These are phyloP conservation scores for Gynandropsis gynandra DNA, from an alignment of 345 rosid genomes.

Conservation along the genomic window DNA sequence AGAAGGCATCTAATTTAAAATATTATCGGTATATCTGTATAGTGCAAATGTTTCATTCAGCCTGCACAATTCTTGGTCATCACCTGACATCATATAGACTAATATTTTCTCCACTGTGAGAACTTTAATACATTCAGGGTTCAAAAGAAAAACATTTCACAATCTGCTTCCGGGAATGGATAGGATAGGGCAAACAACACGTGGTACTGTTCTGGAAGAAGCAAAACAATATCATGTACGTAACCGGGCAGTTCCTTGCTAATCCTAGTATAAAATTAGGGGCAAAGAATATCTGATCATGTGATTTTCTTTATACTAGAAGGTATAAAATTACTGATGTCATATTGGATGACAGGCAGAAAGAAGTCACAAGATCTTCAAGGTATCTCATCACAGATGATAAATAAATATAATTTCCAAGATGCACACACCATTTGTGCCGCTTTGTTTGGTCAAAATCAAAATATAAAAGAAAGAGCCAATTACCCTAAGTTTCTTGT, in stretches of 20 bases:
- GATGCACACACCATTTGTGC: slow-evolving; percentile 2
- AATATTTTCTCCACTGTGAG: background rate
- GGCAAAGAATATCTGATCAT: background rate
- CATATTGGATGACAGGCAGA: slow-evolving; percentile 12
- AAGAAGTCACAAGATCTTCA: slow-evolving; percentile 4
- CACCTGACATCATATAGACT: background rate
- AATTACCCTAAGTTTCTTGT: slow-evolving; percentile 91
- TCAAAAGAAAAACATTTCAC: slow-evolving; percentile 13
- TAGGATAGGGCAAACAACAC: slow-evolving; percentile 2
- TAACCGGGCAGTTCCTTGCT: background rate
- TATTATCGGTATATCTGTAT: slow-evolving; percentile 12
- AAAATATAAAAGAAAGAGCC: slow-evolving; percentile 16
- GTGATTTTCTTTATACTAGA: background rate
- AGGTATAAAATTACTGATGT: background rate
- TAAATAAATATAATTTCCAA: background rate
- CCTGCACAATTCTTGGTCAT: background rate
- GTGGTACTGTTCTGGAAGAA: slow-evolving; percentile 2
- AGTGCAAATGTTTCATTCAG: background rate
- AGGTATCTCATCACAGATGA: slow-evolving; percentile 3
- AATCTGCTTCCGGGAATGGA: slow-evolving; percentile 9
- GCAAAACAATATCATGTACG: background rate
- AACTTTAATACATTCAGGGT: background rate
- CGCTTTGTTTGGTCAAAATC: slow-evolving; percentile 12
- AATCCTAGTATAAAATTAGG: background rate
- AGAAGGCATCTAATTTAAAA: slow-evolving; percentile 1